phyloP scores from a whole-genome alignment of 148 eudicot species.

The Camellia granthamiana region DNA sequence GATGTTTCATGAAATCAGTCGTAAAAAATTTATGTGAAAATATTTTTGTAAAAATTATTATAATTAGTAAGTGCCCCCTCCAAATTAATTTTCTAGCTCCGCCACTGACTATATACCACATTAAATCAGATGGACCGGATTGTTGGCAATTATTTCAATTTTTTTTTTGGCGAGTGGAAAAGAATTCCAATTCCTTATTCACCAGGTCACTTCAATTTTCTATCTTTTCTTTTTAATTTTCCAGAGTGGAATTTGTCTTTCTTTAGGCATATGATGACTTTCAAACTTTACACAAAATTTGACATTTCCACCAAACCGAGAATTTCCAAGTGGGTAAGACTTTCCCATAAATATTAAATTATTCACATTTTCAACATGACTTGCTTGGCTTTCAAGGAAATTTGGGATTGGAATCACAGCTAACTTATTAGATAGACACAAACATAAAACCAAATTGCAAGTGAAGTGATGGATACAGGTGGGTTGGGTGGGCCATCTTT shows the following conservation, averaged over 20 bases:
- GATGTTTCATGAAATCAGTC: no score
- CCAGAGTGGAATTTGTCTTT: background rate
- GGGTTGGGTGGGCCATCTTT: background rate
- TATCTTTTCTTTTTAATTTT: no score
- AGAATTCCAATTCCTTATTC: background rate
- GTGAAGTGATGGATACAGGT: background rate
- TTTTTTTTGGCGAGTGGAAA: no score
- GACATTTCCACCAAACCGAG: background rate
- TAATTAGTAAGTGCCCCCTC: no score
- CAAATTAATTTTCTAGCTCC: no score
- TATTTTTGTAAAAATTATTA: no score
- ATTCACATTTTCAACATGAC: background rate
- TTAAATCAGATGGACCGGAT: no score
- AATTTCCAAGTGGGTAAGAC: background rate
- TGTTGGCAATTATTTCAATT: background rate
- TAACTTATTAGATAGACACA: background rate
- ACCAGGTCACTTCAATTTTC: background rate
- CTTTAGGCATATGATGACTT: background rate
- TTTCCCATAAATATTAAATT: background rate
- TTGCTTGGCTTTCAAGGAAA: background rate
- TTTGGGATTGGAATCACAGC: background rate
- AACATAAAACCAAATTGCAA: background rate
- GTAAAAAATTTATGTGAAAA: no score
- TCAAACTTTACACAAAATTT: background rate
- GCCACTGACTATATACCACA: no score